phyloP scores from a whole-genome alignment of 2,329 filamentous ascomycete species.

The Boeremia lycopersici region DNA sequence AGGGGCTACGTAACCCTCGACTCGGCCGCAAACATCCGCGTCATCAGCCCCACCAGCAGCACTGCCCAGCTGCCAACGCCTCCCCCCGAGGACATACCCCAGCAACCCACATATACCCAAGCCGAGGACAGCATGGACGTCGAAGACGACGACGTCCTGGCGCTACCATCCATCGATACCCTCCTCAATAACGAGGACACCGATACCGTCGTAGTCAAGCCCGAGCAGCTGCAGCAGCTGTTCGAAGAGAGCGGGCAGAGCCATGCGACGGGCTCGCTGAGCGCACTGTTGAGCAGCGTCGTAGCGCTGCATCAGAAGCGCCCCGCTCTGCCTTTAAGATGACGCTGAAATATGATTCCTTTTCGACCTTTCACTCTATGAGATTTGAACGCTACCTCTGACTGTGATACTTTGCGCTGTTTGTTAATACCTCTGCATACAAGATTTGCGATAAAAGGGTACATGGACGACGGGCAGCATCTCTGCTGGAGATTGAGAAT shows the following conservation, averaged over 20 bases:
- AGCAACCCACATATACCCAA: slow-evolving; percentile 18
- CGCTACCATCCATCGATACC: slow-evolving; percentile 15
- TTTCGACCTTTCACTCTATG: neutral
- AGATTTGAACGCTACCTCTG: neutral
- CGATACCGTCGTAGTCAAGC: slow-evolving; percentile 66
- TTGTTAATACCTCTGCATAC: too few species aligned
- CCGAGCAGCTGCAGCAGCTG: slow-evolving; percentile 71
- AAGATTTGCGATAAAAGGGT: too few species aligned
- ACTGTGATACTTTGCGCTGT: neutral
- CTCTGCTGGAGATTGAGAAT: too few species aligned
- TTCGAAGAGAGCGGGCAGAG: slow-evolving; percentile 68
- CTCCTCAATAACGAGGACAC: slow-evolving; percentile 48
- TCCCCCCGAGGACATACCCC: slow-evolving; percentile 44
- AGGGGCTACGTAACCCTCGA: slow-evolving; percentile 80
- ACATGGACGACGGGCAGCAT: too few species aligned
- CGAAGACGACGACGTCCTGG: neutral
- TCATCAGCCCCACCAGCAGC: slow-evolving; percentile 42
- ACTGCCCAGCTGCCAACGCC: slow-evolving; percentile 37
- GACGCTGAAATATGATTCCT: slow-evolving; percentile 6
- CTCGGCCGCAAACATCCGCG: slow-evolving; percentile 72
- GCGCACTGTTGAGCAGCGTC: slow-evolving; percentile 78
- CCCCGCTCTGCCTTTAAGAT: slow-evolving; percentile 7
- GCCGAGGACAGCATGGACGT: slow-evolving; percentile 16
- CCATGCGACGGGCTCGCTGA: slow-evolving; percentile 72
- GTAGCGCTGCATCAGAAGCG: slow-evolving; percentile 60